phyloP scores from a whole-genome alignment of 176 grass and related monocot species.

The Eleusine coracana region DNA sequence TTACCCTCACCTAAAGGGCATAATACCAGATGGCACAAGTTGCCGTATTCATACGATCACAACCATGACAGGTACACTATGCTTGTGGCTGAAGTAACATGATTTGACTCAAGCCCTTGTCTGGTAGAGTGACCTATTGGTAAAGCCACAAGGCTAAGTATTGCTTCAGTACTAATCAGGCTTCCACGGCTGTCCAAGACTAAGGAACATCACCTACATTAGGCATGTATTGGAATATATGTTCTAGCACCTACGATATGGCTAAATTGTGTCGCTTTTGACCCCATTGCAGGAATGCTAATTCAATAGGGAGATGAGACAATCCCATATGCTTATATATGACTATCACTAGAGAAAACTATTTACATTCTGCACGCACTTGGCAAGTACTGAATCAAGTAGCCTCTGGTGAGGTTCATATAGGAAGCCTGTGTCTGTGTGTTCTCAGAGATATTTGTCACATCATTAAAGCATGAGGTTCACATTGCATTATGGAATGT shows the following conservation, averaged over 20 bases:
- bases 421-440: neutral
- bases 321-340: neutral
- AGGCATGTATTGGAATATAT: conserved; percentile 9
- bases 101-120: conserved; percentile 36
- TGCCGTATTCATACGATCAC: conserved; percentile 6
- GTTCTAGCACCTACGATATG: conserved; percentile 2
- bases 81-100: conserved; percentile 33
- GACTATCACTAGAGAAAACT: neutral
- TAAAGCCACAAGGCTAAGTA: conserved; percentile 10
- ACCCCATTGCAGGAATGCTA: neutral
- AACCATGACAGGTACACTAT: neutral
- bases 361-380: neutral
- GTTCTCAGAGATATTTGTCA: conserved; percentile 7
- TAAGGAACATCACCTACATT: conserved; percentile 11
- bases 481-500: conserved; percentile 18
- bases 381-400: neutral
- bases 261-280: conserved; percentile 17
- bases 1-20: neutral
- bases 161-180: conserved; percentile 18
- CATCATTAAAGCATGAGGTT: conserved; percentile 29
- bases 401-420: neutral
- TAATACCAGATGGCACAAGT: conserved; percentile 10
- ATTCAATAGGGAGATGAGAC: neutral
- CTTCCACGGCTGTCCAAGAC: neutral
- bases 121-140: conserved; percentile 10